Base-by-base conservation (phyloP, 495 filamentous ascomycete species). In the Thermothielavioides terrestris region DNA sequence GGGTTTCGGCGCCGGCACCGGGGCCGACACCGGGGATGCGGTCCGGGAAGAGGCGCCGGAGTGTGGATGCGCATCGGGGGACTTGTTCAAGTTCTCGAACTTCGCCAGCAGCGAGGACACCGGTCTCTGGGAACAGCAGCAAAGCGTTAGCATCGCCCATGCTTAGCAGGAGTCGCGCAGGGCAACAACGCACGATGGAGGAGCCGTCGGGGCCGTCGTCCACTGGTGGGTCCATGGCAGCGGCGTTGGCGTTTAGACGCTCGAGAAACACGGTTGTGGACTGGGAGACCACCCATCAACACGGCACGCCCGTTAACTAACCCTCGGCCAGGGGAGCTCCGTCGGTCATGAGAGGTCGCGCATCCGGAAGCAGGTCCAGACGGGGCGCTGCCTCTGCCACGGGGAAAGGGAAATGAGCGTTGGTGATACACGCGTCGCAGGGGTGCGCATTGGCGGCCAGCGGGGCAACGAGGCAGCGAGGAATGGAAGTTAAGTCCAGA, bases 31-130 rank as follows among this genome's bases (percentile, higher is more conserved):
- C 34, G 69, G 60, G 41, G 69, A 68, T 41, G 60, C 53, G 39
- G 60, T 63, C 53, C 61, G 61, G 49, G 72, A 55, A 54, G 66
- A 51, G 34, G 64, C 12, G 14, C 56, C 18, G 47, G 57, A 23
- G 38, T 61, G 46, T 15, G 62, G 50, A 47, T 72, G 66, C 59
- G 21, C 12, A 4, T 69, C 78, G 44, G 71, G n/a, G n/a, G n/a
- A 60, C 55, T 78, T 79, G 31, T 83, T 77, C 64, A 95, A 82
- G 49, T 85, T 85, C 73, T 98, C 92, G 61, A 98, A 98, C 62
- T 91, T 85, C 35, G 89, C 92, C 40, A 88, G 78, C 27, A 97
- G 73, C 38, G 91, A 94, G 35, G 92, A 98, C 22, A 98, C 92
- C 0, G 92, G 87, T 72, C 78, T 77, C 77, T 79, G 50, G n/a